Percentiles rank a stretch among this genome's conserved stretches.
These are phyloP conservation scores for Ophiostoma himal-ulmi DNA, from an alignment of 2,329 filamentous ascomycete genomes.

Conservation along the genomic window DNA sequence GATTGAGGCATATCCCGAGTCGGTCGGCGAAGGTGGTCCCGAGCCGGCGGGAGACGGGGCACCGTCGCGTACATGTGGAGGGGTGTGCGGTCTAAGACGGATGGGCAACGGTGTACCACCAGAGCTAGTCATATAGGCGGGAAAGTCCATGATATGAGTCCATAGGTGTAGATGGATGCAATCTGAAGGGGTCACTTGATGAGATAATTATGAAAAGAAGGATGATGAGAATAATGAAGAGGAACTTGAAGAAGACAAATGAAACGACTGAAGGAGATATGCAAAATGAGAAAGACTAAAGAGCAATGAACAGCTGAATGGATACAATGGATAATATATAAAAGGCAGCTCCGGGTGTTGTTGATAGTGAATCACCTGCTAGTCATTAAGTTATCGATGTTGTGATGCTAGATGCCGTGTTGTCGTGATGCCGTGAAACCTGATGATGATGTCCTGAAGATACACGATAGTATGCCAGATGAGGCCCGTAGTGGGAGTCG, in stretches of 20 bases:
- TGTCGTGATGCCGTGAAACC: neutral
- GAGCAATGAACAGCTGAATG: neutral
- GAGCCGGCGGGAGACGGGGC: neutral
- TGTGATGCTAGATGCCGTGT: neutral
- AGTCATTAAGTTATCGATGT: neutral
- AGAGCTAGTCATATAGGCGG: neutral
- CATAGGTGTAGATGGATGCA: neutral
- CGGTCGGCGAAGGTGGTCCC: neutral
- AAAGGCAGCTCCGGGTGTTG: neutral
- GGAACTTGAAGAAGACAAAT: neutral
- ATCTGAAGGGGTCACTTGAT: neutral
- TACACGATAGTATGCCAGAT: neutral
- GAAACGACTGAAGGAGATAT: neutral
- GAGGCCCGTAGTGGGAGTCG: neutral
- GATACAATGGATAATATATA: neutral
- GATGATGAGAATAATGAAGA: neutral
- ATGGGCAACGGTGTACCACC: neutral
- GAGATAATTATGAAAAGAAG: neutral
- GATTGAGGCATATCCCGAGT: neutral
- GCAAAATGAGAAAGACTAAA: neutral
- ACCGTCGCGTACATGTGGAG: neutral
- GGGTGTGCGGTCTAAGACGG: neutral
- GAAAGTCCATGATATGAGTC: neutral
- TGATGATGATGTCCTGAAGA: neutral
- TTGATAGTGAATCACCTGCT: neutral